Conservation (phyloP, 768 basidiomycete genomes). For the Boletales sp. region DNA sequence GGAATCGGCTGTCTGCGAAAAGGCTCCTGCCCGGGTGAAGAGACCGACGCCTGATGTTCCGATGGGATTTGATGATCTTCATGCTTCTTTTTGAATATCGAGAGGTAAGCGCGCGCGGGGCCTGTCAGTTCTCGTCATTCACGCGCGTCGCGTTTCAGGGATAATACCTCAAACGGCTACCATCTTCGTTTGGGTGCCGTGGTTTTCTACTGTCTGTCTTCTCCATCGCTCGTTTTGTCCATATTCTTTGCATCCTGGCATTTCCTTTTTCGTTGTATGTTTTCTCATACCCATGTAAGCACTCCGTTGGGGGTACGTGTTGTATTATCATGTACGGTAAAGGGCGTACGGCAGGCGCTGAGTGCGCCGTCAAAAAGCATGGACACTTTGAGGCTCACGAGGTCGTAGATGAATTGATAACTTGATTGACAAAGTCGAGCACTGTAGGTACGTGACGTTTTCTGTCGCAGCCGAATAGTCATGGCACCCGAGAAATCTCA, state of each 20-base stretch:
- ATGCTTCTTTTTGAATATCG: constrained; percentile 10
- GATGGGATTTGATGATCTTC: constrained; percentile 24
- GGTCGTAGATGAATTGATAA: too few species aligned
- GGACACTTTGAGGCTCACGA: too few species aligned
- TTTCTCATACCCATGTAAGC: constrained; percentile 2
- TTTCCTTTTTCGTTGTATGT: constrained; percentile 3
- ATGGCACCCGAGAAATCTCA: too few species aligned
- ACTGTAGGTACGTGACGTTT: too few species aligned
- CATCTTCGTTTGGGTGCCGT: constrained; percentile 10
- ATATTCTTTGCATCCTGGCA: constrained; percentile 1
- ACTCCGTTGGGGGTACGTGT: neutral
- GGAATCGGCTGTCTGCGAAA: constrained; percentile 24
- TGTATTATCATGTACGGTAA: constrained; percentile 6
- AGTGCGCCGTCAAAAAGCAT: too few species aligned
- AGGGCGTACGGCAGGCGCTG: too few species aligned
- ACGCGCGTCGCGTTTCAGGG: neutral
- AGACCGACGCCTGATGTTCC: constrained; percentile 28
- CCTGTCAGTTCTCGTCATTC: neutral
- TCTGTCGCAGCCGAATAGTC: too few species aligned
- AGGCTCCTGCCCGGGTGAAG: constrained; percentile 1
- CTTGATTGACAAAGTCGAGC: too few species aligned
- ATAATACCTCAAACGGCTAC: too few species aligned
- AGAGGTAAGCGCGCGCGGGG: constrained; percentile 5
- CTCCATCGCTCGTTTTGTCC: neutral
- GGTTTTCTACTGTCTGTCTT: neutral